These are phyloP conservation scores for Backusella mclennaniae DNA, from an alignment of 192 early-diverging fungal species.

Conservation along the genomic window DNA sequence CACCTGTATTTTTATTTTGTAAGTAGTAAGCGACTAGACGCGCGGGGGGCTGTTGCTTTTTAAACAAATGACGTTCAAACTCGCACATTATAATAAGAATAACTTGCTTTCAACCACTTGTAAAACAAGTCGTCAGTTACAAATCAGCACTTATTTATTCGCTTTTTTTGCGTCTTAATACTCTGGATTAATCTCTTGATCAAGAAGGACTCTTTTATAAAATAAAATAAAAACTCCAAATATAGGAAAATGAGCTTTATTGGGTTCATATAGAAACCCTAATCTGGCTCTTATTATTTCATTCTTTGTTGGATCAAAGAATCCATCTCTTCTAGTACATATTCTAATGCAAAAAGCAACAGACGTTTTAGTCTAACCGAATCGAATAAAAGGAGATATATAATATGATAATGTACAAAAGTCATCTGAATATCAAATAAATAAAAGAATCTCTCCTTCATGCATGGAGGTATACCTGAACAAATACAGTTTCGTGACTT, in stretches of 20 bases:
- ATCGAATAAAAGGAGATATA: not conserved
- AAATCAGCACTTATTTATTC: too few relatives aligned
- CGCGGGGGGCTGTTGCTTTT: too few relatives aligned
- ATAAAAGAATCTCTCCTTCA: not conserved
- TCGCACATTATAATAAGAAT: too few relatives aligned
- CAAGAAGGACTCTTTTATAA: not conserved
- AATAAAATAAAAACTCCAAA: not conserved
- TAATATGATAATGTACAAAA: not conserved
- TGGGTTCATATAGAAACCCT: not conserved
- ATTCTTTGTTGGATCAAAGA: not conserved
- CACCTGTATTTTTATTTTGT: too few relatives aligned
- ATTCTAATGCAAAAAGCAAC: not conserved
- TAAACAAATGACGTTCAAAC: too few relatives aligned
- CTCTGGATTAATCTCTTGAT: not conserved
- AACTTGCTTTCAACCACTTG: too few relatives aligned
- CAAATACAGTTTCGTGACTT: not conserved
- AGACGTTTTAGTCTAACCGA: not conserved
- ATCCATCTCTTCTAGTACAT: not conserved
- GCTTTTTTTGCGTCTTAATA: not conserved
- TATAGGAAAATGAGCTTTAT: conserved; percentile 2
- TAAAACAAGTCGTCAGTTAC: too few relatives aligned
- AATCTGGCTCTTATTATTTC: not conserved
- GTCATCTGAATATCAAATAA: not conserved
- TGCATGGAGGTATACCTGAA: not conserved
- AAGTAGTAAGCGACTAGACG: too few relatives aligned